phyloP scores from a whole-genome alignment of 2,329 filamentous ascomycete genomes.

The Cadophora sp. region DNA sequence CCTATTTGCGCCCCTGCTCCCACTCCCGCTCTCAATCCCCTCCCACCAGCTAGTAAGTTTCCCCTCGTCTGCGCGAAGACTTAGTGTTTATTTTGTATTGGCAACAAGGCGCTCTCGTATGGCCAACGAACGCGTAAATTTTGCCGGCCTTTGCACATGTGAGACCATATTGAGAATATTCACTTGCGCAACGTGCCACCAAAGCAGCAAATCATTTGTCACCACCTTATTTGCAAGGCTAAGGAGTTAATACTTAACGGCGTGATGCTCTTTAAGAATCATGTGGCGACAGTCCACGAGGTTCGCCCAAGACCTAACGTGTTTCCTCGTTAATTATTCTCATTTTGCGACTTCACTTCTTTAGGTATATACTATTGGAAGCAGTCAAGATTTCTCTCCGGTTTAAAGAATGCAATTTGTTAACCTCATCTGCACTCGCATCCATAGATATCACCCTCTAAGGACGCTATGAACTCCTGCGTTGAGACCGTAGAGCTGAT shows the following conservation, averaged over 20 bases:
- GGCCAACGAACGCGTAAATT: slow-evolving; percentile 31
- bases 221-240: slow-evolving; percentile 26
- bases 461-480: neutral
- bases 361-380: slow-evolving; percentile 22
- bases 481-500: neutral
- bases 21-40: slow-evolving; percentile 20
- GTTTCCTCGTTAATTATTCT: slow-evolving; percentile 22
- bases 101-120: slow-evolving; percentile 27
- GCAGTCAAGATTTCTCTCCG: slow-evolving; percentile 14
- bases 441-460: neutral
- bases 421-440: neutral
- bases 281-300: slow-evolving; percentile 30
- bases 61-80: slow-evolving; percentile 32
- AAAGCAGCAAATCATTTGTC: slow-evolving; percentile 21
- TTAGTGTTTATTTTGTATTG: slow-evolving; percentile 32
- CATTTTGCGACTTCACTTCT: slow-evolving; percentile 22
- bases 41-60: slow-evolving; percentile 22
- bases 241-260: slow-evolving; percentile 26
- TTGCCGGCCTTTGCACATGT: slow-evolving; percentile 29
- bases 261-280: slow-evolving; percentile 36
- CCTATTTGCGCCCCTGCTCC: slow-evolving; percentile 15
- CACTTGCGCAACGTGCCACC: slow-evolving; percentile 24
- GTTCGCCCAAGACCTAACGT: slow-evolving; percentile 27
- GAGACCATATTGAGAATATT: slow-evolving; percentile 32
- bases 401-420: neutral